Conservation (phyloP, 2,329 filamentous ascomycete genomes). For the Monilinia polystroma region DNA sequence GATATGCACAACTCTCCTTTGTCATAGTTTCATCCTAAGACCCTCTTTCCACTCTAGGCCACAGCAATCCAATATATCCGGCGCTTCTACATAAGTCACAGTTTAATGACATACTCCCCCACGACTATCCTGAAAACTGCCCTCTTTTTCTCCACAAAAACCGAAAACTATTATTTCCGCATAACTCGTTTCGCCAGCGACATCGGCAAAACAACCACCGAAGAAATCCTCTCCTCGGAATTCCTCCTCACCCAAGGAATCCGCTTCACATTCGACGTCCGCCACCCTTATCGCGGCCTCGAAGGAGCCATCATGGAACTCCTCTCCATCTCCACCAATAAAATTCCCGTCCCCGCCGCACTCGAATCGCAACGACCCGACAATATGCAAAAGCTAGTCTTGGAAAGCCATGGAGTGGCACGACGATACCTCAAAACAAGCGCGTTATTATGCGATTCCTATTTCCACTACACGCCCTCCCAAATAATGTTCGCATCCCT, state of each 20-base stretch:
- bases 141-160: constrained; percentile 91
- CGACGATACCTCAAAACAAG: constrained; percentile 74
- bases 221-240: constrained; percentile 86
- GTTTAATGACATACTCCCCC: constrained; percentile 92
- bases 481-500: constrained; percentile 90
- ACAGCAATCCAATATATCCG: constrained; percentile 64
- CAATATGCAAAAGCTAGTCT: constrained; percentile 46
- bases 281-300: constrained; percentile 83
- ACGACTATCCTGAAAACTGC: constrained; percentile 85
- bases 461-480: constrained; percentile 91
- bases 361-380: constrained; percentile 24
- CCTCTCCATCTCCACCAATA: constrained; percentile 29
- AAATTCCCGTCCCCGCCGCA: constrained; percentile 15
- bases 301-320: constrained; percentile 87
- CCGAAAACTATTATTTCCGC: constrained; percentile 70
- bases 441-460: constrained; percentile 86
- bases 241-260: constrained; percentile 90
- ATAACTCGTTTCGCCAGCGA: constrained; percentile 65
- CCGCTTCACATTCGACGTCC: constrained; percentile 89
- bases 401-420: constrained; percentile 68
- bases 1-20: background rate
- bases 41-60: constrained; percentile 29
- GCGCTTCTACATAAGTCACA: constrained; percentile 94
- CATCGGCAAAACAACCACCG: constrained; percentile 68
- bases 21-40: background rate